Conservation (phyloP, 106 monocot species). For the Allium sativum region DNA sequence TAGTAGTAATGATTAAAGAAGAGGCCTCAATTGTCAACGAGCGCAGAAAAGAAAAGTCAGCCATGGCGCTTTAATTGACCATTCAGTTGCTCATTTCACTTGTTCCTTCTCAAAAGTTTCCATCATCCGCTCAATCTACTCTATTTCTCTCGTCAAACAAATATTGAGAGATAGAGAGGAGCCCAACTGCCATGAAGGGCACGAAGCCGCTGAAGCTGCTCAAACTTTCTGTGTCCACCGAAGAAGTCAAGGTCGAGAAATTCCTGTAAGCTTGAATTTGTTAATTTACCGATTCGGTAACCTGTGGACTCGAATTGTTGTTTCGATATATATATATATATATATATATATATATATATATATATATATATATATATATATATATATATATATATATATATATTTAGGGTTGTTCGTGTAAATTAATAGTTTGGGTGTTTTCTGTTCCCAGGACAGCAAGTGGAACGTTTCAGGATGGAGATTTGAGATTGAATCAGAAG, state of each 20-base stretch:
- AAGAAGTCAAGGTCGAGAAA: slow-evolving; percentile 70
- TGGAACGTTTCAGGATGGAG: slow-evolving; percentile 89
- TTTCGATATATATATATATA: background rate
- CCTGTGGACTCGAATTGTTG: background rate
- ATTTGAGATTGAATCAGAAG: slow-evolving; percentile 67
- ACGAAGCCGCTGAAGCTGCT: slow-evolving; percentile 51
- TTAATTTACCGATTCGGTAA: background rate
- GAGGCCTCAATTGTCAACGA: too few species aligned
- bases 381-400: too few species aligned
- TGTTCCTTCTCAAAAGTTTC: too few species aligned
- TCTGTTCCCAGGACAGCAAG: slow-evolving; percentile 68
- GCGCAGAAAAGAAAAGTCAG: too few species aligned
- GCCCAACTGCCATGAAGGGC: slow-evolving; percentile 44
- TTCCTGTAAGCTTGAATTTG: slow-evolving; percentile 47
- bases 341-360: too few species aligned
- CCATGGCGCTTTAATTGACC: too few species aligned
- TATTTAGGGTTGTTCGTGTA: background rate
- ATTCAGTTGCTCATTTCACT: too few species aligned
- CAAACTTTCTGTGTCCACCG: slow-evolving; percentile 50
- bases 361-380: too few species aligned
- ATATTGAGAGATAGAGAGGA: background rate
- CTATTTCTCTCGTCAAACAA: too few species aligned
- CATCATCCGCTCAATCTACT: too few species aligned
- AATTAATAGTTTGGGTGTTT: slow-evolving; percentile 5
- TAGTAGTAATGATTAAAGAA: too few species aligned